These are phyloP conservation scores for Phytophthora agathidicida DNA, from an alignment of 352 stramenopile genomes.

Conservation along the genomic window DNA sequence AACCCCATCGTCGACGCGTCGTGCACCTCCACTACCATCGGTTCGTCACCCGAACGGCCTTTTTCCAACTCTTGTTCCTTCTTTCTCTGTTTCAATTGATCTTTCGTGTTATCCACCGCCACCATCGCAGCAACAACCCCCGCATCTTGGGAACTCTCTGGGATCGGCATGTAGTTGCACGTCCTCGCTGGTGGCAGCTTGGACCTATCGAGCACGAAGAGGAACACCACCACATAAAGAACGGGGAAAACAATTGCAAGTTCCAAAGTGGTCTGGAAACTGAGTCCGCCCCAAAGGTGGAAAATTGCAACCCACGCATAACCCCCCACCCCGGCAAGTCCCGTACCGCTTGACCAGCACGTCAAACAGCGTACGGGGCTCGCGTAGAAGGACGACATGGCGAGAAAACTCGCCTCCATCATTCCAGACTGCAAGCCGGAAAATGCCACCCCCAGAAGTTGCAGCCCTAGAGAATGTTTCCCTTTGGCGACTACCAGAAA, in stretches of 20 bases:
- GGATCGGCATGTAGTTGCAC: conserved; percentile 49
- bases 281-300: conserved; percentile 66
- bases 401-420: conserved; percentile 91
- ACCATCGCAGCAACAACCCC: conserved; percentile 3
- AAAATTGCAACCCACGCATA: conserved; percentile 90
- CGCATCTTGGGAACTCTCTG: conserved; percentile 31
- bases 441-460: conserved; percentile 91
- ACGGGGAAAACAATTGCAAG: conserved; percentile 68
- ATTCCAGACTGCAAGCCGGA: conserved; percentile 87
- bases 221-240: conserved; percentile 68
- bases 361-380: conserved; percentile 78
- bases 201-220: conserved; percentile 62
- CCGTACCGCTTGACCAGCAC: conserved; percentile 93
- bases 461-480: conserved; percentile 57
- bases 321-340: conserved; percentile 90
- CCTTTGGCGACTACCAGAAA: conserved; percentile 79
- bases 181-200: conserved; percentile 43
- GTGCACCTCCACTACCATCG: neutral
- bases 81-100: conserved; percentile 25
- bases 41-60: neutral
- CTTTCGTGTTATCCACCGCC: neutral
- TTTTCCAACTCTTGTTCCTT: conserved; percentile 15
- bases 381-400: conserved; percentile 86
- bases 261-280: conserved; percentile 67
- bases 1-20: conserved; percentile 49